Conservation (phyloP, 768 basidiomycete genomes). For the Mycena floridula region DNA sequence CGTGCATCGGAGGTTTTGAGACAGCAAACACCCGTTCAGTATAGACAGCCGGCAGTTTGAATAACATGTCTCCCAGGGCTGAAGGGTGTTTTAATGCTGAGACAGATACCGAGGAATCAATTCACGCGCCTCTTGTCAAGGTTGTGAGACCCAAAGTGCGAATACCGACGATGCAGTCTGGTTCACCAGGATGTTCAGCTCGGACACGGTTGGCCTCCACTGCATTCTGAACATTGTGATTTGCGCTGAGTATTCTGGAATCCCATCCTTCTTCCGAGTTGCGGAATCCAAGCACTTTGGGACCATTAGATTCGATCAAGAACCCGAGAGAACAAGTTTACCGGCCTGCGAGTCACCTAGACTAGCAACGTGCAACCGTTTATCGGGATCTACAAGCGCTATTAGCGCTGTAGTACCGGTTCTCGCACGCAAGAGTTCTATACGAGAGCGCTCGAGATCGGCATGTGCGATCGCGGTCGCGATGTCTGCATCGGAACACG, state of each 20-base stretch:
- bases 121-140: conserved; percentile 7
- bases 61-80: conserved; percentile 10
- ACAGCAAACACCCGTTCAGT: conserved; percentile 6
- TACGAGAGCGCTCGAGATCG: not conserved
- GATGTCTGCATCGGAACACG: conserved; percentile 1
- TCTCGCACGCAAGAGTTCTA: conserved; percentile 4
- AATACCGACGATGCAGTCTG: conserved; percentile 4
- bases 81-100: not conserved
- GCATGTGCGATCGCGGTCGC: not conserved
- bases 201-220: conserved; percentile 5
- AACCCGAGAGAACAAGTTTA: not conserved
- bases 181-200: conserved; percentile 10
- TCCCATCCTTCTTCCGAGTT: too few species aligned
- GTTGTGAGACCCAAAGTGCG: conserved; percentile 10
- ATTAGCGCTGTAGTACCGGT: conserved; percentile 3
- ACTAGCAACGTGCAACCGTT: not conserved
- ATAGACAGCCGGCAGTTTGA: conserved; percentile 9
- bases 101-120: not conserved
- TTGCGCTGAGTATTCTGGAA: too few species aligned
- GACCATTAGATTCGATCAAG: too few species aligned
- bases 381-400: not conserved
- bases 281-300: too few species aligned
- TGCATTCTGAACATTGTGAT: conserved; percentile 7
- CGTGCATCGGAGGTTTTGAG: conserved; percentile 7
- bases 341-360: conserved; percentile 3